These are phyloP conservation scores for Hypholoma fasciculare DNA, from an alignment of 768 basidiomycete species.

Conservation along the genomic window DNA sequence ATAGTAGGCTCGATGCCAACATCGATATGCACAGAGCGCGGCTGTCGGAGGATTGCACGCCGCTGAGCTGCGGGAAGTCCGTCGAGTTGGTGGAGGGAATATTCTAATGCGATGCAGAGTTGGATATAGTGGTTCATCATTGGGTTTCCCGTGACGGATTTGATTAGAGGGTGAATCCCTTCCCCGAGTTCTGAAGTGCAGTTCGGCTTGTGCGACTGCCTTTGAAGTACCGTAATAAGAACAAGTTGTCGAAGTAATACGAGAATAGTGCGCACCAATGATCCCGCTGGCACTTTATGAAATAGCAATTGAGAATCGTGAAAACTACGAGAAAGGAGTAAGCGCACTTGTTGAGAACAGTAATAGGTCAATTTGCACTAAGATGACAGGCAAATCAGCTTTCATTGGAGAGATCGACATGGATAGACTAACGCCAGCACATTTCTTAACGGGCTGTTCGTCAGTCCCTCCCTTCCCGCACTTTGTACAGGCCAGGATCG, in stretches of 20 bases:
- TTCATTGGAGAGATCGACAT: background rate
- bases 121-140: constrained; percentile 19
- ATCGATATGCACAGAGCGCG: constrained; percentile 16
- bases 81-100: constrained; percentile 7
- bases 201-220: constrained; percentile 14
- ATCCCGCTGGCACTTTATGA: constrained; percentile 15
- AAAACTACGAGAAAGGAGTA: background rate
- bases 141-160: constrained; percentile 15
- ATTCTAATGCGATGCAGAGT: constrained; percentile 12
- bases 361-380: constrained; percentile 15
- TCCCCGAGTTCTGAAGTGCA: constrained; percentile 10
- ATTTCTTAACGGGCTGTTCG: constrained; percentile 10
- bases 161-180: constrained; percentile 16
- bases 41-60: constrained; percentile 3
- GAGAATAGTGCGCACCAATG: constrained; percentile 9
- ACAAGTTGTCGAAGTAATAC: background rate
- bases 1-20: constrained; percentile 20
- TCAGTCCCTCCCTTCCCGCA: constrained; percentile 5
- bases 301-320: background rate
- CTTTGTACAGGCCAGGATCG: constrained; percentile 11
- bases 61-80: constrained; percentile 2
- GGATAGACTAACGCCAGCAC: constrained; percentile 5
- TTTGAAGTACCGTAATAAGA: background rate
- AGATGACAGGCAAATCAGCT: background rate
- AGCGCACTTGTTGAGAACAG: constrained; percentile 14